These are phyloP conservation scores for Oropetium thomaeum DNA, from an alignment of 176 grass and related monocot genomes.

Conservation along the genomic window DNA sequence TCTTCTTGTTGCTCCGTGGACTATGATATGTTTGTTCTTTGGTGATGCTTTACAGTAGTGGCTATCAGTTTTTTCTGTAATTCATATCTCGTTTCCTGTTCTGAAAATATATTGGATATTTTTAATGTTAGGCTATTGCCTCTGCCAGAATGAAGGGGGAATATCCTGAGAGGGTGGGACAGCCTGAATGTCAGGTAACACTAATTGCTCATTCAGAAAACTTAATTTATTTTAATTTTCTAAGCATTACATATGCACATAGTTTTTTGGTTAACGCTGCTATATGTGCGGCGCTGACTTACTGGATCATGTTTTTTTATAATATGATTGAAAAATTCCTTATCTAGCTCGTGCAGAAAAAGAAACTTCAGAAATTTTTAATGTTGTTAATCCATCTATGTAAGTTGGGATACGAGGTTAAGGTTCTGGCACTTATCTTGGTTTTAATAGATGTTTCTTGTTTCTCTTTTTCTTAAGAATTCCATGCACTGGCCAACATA, in stretches of 20 bases:
- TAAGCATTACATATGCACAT: not conserved
- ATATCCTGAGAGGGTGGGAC: constrained; percentile 97
- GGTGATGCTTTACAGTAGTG: constrained; percentile 18
- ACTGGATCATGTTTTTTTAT: not conserved
- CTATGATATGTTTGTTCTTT: not conserved
- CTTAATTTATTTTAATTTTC: constrained; percentile 5
- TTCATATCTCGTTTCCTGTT: constrained; percentile 35
- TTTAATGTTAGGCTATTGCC: constrained; percentile 89
- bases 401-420: constrained; percentile 1
- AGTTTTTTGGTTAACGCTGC: not conserved
- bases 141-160: constrained; percentile 96
- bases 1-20: not conserved
- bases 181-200: constrained; percentile 96
- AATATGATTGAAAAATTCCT: not conserved
- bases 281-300: not conserved
- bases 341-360: not conserved
- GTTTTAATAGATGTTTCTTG: not conserved
- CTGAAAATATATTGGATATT: constrained; percentile 44
- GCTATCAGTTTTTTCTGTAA: constrained; percentile 1
- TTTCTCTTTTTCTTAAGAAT: not conserved
- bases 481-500: not conserved
- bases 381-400: not conserved
- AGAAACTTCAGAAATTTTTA: not conserved
- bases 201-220: constrained; percentile 2
- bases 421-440: not conserved